phyloP scores from a whole-genome alignment of 345 rosid species.

The Eucalyptus sp. region DNA sequence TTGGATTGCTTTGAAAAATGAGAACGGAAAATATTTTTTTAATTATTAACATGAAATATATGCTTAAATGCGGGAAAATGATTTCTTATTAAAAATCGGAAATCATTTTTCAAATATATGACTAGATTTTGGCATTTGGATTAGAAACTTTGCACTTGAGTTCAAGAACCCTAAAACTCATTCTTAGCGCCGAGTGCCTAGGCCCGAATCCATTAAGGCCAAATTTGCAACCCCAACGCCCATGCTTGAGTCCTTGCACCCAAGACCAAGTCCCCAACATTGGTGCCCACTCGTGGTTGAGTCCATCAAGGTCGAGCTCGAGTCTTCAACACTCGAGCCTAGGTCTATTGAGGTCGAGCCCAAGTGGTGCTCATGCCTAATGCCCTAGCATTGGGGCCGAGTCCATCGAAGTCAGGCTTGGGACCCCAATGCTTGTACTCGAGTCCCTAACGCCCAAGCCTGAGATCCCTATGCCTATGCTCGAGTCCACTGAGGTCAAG shows the following conservation, averaged over 20 bases:
- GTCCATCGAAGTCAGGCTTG: not conserved
- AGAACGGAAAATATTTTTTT: no score
- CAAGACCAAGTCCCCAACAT: fast-evolving
- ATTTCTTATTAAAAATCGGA: fast-evolving
- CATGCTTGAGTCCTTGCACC: not conserved
- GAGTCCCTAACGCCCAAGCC: fast-evolving
- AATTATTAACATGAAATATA: no score
- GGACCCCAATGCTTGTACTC: fast-evolving
- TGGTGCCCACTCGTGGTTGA: fast-evolving
- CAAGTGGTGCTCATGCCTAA: not conserved
- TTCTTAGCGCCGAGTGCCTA: no score
- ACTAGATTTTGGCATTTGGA: fast-evolving
- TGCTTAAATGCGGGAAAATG: no score
- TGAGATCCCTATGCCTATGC: fast-evolving
- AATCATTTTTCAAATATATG: no score
- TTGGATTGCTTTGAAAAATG: not conserved
- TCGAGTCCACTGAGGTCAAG: fast-evolving
- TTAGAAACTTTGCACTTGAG: not conserved
- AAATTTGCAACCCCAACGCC: fast-evolving
- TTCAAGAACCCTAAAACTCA: not conserved
- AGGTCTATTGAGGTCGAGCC: not conserved
- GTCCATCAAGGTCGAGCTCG: fast-evolving
- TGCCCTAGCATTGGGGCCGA: not conserved
- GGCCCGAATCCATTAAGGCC: not conserved
- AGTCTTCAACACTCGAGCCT: not conserved